phyloP scores from a whole-genome alignment of 805 yeast species.

The Wickerhamiella kurtzmanii region DNA sequence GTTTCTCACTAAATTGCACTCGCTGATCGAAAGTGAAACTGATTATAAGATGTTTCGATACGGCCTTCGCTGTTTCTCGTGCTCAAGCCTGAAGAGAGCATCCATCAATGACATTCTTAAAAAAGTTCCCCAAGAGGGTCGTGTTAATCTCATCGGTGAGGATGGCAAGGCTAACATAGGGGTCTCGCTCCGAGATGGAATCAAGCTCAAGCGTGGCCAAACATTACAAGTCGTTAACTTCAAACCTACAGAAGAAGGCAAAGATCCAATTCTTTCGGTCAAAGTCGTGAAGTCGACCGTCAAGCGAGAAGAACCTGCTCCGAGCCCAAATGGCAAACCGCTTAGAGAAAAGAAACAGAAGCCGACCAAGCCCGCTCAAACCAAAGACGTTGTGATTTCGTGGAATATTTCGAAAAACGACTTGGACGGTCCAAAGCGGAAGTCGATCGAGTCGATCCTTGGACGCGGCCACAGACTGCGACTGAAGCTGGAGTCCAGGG shows the following conservation, averaged over 20 bases:
- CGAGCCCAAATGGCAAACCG: constrained; percentile 1
- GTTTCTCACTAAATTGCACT: no score
- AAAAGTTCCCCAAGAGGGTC: constrained; percentile 16
- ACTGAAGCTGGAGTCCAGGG: constrained; percentile 17
- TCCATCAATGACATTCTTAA: constrained; percentile 10
- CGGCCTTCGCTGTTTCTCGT: constrained; percentile 9
- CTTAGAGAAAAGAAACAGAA: constrained; percentile 7
- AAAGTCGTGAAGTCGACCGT: constrained; percentile 13
- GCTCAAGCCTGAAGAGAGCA: background rate
- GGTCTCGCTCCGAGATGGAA: constrained; percentile 2
- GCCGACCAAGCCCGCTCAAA: constrained; percentile 7
- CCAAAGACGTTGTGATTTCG: constrained; percentile 21
- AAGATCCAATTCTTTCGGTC: constrained; percentile 19
- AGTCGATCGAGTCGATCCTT: constrained; percentile 23
- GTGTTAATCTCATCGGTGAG: constrained; percentile 12
- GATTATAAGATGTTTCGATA: no score
- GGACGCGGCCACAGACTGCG: constrained; percentile 21
- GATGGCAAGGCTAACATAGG: constrained; percentile 10
- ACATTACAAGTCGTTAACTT: constrained; percentile 15
- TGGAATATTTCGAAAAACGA: constrained; percentile 25
- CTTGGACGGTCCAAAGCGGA: constrained; percentile 22
- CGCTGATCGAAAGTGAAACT: constrained; percentile 23
- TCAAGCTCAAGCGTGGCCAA: constrained; percentile 6
- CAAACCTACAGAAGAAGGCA: constrained; percentile 2
- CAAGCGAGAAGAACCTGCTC: background rate